A percentile compares a stretch with the other conserved stretches of the same genome.
Evolutionary conservation across 2,329 filamentous ascomycete species (phyloP).

Genomic region (Cadophora gregata): DNA sequence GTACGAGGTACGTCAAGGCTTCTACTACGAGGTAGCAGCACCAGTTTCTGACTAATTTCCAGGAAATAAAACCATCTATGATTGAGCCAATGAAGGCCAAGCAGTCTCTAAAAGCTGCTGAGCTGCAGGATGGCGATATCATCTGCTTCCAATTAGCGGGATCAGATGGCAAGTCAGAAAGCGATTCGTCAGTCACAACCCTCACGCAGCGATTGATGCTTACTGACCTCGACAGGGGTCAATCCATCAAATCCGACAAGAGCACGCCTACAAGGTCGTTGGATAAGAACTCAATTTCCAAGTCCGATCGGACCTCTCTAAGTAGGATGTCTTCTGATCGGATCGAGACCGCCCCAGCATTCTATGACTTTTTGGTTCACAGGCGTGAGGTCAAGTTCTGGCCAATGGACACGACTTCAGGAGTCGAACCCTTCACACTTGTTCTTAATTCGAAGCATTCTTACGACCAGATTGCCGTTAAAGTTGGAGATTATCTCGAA

Average conservation of each 20-base stretch:
- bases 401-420: slow-evolving; percentile 56
- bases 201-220: slow-evolving; percentile 17
- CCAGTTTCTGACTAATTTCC: slow-evolving; percentile 14
- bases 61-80: slow-evolving; percentile 97
- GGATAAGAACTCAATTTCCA: neutral
- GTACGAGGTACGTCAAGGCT: slow-evolving; percentile 67
- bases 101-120: slow-evolving; percentile 85
- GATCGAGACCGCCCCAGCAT: slow-evolving; percentile 77
- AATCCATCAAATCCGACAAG: slow-evolving; percentile 22
- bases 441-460: slow-evolving; percentile 85
- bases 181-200: slow-evolving; percentile 35
- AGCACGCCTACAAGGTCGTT: neutral
- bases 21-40: too few species aligned
- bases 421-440: slow-evolving; percentile 74
- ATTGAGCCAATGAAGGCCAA: slow-evolving; percentile 94
- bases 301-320: slow-evolving; percentile 10
- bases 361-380: slow-evolving; percentile 93
- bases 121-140: slow-evolving; percentile 97
- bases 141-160: slow-evolving; percentile 81
- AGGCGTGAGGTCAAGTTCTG: slow-evolving; percentile 80
- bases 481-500: slow-evolving; percentile 78
- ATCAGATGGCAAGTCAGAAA: slow-evolving; percentile 23
- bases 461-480: slow-evolving; percentile 86
- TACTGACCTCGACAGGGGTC: slow-evolving; percentile 34
- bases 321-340: slow-evolving; percentile 50